Percentiles rank a stretch among this genome's conserved stretches.
Conservation (phyloP, 169 alveolate genomes). For the Eimeria zaria region DNA sequence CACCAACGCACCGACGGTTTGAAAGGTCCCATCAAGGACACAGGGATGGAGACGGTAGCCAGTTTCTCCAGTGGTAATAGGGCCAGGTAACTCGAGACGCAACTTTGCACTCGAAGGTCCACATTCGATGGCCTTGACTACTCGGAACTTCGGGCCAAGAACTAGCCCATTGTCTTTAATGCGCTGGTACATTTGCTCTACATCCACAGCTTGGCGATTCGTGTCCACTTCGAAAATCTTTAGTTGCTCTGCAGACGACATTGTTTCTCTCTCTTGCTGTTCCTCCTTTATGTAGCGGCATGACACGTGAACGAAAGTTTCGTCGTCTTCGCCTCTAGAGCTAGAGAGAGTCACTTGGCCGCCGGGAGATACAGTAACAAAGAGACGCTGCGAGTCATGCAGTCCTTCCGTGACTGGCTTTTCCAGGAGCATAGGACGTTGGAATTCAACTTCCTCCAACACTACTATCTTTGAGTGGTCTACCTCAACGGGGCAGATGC, state of each 20-base stretch:
- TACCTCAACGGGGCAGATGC: constrained; percentile 28
- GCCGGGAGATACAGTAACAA: constrained; percentile 8
- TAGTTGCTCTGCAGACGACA: constrained; percentile 37
- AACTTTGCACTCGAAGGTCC: constrained; percentile 69
- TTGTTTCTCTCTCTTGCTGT: not conserved
- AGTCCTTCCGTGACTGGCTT: constrained; percentile 43
- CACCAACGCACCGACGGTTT: constrained; percentile 81
- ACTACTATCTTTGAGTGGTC: constrained; percentile 33
- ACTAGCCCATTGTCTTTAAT: constrained; percentile 85
- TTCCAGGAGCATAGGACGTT: constrained; percentile 80
- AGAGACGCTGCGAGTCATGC: constrained; percentile 56
- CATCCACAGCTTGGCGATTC: constrained; percentile 54
- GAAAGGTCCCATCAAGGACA: constrained; percentile 76
- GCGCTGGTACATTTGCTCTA: constrained; percentile 78
- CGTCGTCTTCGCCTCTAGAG: constrained; percentile 67
- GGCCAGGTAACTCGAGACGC: constrained; percentile 78
- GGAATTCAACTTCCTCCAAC: constrained; percentile 76
- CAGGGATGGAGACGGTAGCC: constrained; percentile 89
- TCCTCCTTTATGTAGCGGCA: constrained; percentile 62
- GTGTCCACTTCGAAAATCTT: constrained; percentile 48
- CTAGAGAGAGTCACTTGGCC: constrained; percentile 70
- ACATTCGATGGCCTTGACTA: constrained; percentile 74
- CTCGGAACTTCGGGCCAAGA: constrained; percentile 88
- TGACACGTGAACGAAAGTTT: constrained; percentile 71
- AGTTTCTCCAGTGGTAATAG: constrained; percentile 76